Evolutionary conservation across 805 yeast genomes (phyloP).

Genomic region (Dipodascus albidus): DNA sequence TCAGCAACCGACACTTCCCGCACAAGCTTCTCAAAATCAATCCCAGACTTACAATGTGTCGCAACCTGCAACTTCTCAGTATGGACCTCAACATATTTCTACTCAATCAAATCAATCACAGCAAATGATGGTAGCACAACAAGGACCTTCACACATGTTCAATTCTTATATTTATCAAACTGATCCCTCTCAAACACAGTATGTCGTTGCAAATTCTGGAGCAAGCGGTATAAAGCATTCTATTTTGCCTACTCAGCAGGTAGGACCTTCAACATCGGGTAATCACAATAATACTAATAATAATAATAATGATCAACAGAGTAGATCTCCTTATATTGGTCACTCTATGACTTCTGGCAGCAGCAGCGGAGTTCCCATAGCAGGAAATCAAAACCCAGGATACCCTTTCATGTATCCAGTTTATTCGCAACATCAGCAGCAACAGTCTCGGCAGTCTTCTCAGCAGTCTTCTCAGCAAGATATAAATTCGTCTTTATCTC

Average conservation of each 20-base stretch:
- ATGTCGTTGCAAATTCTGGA: background rate
- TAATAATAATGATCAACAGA: background rate
- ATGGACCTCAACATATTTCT: background rate
- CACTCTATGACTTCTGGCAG: background rate
- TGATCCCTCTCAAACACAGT: background rate
- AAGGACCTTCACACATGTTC: background rate
- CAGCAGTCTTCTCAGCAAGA: background rate
- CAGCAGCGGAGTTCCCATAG: background rate
- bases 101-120: background rate
- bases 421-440: constrained; percentile 6
- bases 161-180: background rate
- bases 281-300: too few relatives aligned
- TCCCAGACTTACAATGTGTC: background rate
- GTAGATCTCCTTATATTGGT: background rate
- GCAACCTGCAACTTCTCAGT: background rate
- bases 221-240: background rate
- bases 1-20: background rate
- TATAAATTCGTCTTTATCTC: background rate
- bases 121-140: background rate
- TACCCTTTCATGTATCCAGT: background rate
- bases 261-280: background rate
- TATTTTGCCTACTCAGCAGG: background rate
- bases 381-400: background rate
- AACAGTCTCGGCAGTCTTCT: constrained; percentile 10
- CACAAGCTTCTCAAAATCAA: background rate